These are phyloP conservation scores for Bidens hawaiensis DNA, from an alignment of 140 eudicot species.

Conservation along the genomic window DNA sequence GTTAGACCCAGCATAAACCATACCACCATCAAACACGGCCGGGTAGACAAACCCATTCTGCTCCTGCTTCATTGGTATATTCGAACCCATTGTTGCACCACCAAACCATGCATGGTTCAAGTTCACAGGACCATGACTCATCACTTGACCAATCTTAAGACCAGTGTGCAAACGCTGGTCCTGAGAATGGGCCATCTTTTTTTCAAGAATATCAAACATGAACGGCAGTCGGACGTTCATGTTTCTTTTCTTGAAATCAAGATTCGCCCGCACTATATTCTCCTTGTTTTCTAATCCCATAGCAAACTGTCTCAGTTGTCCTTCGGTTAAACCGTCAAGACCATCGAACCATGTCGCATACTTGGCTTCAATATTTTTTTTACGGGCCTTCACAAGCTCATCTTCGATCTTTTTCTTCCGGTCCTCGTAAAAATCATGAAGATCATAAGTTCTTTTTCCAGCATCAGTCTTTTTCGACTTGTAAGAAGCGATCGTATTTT, in stretches of 20 bases:
- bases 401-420: conserved; percentile 46
- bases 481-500: conserved; percentile 28
- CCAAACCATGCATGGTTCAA: conserved; percentile 18
- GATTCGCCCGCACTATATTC: conserved; percentile 13
- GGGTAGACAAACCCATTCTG: not conserved
- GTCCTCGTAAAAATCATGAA: conserved; percentile 39
- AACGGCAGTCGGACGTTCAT: conserved; percentile 8
- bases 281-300: conserved; percentile 17
- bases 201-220: not conserved
- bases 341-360: conserved; percentile 43
- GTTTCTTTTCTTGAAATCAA: conserved; percentile 25
- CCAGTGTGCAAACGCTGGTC: not conserved
- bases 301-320: conserved; percentile 28
- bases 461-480: conserved; percentile 27
- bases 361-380: no score
- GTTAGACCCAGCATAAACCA: no score
- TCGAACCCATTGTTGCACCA: not conserved
- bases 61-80: not conserved
- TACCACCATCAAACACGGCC: conserved; percentile 13
- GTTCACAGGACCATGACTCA: not conserved
- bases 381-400: conserved; percentile 37
- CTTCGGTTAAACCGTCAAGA: conserved; percentile 18
- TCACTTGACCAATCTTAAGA: conserved; percentile 3
- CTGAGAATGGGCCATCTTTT: not conserved
- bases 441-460: conserved; percentile 29